Evolutionary conservation across 2,329 filamentous ascomycete genomes (phyloP).

Genomic region (Cryphonectria radicalis): DNA sequence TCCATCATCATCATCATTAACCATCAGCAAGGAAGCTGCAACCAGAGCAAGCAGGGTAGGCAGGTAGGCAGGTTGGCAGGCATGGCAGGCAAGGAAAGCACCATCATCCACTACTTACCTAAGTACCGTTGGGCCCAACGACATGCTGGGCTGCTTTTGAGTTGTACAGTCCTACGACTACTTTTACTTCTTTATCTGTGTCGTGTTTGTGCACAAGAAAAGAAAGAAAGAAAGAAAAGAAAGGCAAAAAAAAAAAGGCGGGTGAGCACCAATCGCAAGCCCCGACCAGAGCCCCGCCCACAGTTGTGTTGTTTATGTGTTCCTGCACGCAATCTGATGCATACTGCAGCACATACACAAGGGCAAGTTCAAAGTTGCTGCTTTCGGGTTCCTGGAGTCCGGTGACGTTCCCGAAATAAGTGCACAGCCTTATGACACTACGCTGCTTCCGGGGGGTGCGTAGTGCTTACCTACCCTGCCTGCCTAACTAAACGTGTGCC

Average conservation of each 20-base stretch:
- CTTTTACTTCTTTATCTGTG: neutral
- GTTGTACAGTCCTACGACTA: neutral
- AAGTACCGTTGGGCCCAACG: slow-evolving; percentile 12
- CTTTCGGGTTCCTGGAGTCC: neutral
- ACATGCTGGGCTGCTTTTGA: slow-evolving; percentile 5
- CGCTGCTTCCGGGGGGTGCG: slow-evolving; percentile 9
- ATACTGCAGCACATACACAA: neutral
- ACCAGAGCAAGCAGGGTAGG: neutral
- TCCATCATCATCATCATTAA: neutral
- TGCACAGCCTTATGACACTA: slow-evolving; percentile 28
- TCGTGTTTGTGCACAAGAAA: neutral
- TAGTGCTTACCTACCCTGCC: slow-evolving; percentile 8
- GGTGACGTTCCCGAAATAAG: slow-evolving; percentile 28
- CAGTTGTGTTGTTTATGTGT: no score
- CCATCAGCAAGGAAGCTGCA: neutral
- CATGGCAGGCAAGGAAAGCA: neutral
- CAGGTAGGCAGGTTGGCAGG: no score
- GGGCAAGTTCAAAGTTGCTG: neutral
- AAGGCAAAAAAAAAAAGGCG: neutral
- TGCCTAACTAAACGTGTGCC: neutral
- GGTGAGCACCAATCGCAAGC: slow-evolving; percentile 12
- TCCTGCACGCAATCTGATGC: neutral
- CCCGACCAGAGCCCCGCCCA: neutral
- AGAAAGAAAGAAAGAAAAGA: no score
- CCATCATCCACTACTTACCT: neutral